phyloP scores from a whole-genome alignment of 2,329 filamentous ascomycete genomes.

The Xylaria sp. region DNA sequence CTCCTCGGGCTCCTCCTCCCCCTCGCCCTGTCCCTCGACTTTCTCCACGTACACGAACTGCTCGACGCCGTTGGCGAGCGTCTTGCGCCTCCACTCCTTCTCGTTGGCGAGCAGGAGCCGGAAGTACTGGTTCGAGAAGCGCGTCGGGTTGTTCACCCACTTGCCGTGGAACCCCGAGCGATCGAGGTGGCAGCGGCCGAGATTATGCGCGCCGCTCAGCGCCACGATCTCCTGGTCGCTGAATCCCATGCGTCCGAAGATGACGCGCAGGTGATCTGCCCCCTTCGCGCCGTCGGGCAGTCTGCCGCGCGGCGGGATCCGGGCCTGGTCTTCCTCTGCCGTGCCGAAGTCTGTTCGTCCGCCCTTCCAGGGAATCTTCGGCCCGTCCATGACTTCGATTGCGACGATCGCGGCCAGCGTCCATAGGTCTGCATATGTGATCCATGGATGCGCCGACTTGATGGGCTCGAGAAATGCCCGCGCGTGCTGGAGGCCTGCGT shows the following conservation, averaged over 20 bases:
- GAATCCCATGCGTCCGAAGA: conserved; percentile 97
- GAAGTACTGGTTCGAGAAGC: conserved; percentile 54
- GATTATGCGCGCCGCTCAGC: conserved; percentile 82
- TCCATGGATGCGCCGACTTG: conserved; percentile 68
- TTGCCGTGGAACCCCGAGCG: conserved; percentile 51
- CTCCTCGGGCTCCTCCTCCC: conserved; percentile 60
- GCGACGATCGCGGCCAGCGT: conserved; percentile 69
- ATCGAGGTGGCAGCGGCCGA: conserved; percentile 73
- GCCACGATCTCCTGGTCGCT: conserved; percentile 95
- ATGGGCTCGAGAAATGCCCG: conserved; percentile 72
- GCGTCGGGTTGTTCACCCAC: conserved; percentile 52
- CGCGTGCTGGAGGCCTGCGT: conserved; percentile 71
- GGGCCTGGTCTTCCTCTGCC: conserved; percentile 46
- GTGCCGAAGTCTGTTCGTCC: conserved; percentile 72
- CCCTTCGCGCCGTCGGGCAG: conserved; percentile 83
- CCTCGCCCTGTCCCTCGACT: conserved; percentile 55
- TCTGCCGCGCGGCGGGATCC: conserved; percentile 65
- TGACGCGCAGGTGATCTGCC: conserved; percentile 81
- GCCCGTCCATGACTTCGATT: conserved; percentile 69
- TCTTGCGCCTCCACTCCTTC: conserved; percentile 48
- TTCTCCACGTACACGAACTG: conserved; percentile 69
- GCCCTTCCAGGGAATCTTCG: conserved; percentile 64
- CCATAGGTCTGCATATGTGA: conserved; percentile 74
- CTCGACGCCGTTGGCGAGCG: conserved; percentile 45
- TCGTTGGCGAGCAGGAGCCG: conserved; percentile 49